Conservation (phyloP, 23 red algal species). For the Agarophyton chilense region DNA sequence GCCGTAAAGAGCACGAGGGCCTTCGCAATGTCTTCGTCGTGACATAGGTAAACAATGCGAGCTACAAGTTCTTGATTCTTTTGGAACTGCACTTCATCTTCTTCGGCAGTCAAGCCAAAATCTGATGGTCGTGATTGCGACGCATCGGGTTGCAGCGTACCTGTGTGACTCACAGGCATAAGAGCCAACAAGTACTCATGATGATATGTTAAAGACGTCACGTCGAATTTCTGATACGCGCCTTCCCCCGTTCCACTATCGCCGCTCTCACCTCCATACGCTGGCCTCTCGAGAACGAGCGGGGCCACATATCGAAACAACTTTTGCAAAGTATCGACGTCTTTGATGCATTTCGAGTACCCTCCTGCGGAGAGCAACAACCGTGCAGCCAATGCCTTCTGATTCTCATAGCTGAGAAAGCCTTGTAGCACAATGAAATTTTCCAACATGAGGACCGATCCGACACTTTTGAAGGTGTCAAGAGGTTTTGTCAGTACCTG, state of each 20-base stretch:
- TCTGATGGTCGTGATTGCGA: background rate
- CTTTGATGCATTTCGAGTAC: conserved; percentile 59
- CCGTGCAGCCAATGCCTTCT: conserved; percentile 42
- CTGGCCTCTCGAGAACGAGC: conserved; percentile 52
- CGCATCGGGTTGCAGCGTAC: background rate
- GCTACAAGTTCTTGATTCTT: conserved; percentile 74
- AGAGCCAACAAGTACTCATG: conserved; percentile 61
- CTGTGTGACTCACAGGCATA: conserved; percentile 26
- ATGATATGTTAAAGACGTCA: conserved; percentile 28
- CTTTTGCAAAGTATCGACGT: conserved; percentile 63
- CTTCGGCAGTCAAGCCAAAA: background rate
- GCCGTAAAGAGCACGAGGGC: conserved; percentile 43
- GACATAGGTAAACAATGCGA: conserved; percentile 74
- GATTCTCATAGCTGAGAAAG: conserved; percentile 69
- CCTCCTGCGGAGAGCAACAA: conserved; percentile 12
- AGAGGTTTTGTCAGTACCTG: conserved; percentile 67
- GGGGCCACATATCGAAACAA: conserved; percentile 69
- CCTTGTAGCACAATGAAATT: conserved; percentile 48
- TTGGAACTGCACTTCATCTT: conserved; percentile 43
- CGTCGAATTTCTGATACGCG: conserved; percentile 44
- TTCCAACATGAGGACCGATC: conserved; percentile 38
- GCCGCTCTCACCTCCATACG: background rate
- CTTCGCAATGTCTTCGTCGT: conserved; percentile 47
- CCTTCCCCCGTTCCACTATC: background rate
- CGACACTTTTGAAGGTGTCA: conserved; percentile 45